Percentiles rank a stretch among this genome's conserved stretches.
These are phyloP conservation scores for Agaricales sp. DNA, from an alignment of 1,284 basidiomycete genomes.

Conservation along the genomic window DNA sequence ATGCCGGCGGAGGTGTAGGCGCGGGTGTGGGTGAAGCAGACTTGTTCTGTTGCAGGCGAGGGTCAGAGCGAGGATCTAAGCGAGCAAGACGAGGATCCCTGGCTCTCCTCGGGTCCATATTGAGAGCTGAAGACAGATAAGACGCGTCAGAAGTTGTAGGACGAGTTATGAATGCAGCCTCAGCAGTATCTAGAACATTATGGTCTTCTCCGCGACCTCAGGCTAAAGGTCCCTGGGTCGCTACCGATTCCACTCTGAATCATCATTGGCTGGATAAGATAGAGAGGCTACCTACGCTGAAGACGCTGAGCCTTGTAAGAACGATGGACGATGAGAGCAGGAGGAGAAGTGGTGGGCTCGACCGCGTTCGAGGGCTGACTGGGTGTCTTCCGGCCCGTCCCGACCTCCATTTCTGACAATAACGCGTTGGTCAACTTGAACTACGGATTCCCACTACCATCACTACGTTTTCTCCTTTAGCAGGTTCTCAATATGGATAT, in stretches of 20 bases:
- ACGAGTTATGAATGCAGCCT: conserved; percentile 20
- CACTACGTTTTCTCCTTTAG: too few relatives aligned
- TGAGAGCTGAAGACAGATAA: background rate
- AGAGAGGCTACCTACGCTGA: too few relatives aligned
- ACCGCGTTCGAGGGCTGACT: background rate
- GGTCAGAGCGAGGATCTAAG: conserved; percentile 55
- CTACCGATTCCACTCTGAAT: conserved; percentile 83
- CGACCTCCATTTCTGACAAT: too few relatives aligned
- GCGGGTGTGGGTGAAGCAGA: conserved; percentile 31
- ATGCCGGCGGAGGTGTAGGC: conserved; percentile 25
- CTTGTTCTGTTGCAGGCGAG: conserved; percentile 45
- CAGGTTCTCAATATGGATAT: too few relatives aligned
- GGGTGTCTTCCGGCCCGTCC: too few relatives aligned
- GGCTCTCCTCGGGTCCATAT: conserved; percentile 70
- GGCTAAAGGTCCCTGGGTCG: conserved; percentile 43
- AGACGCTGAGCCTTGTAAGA: background rate
- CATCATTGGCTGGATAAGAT: conserved; percentile 35
- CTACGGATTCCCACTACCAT: too few relatives aligned
- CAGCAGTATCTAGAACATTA: conserved; percentile 88
- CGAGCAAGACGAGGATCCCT: conserved; percentile 70
- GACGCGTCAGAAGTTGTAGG: background rate
- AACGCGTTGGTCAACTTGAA: too few relatives aligned
- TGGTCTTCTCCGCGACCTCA: conserved; percentile 66
- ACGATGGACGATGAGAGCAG: conserved; percentile 1
- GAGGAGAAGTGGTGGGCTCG: background rate